Base-by-base conservation (phyloP, 192 early-diverging fungal species). In the Podila epigama region DNA sequence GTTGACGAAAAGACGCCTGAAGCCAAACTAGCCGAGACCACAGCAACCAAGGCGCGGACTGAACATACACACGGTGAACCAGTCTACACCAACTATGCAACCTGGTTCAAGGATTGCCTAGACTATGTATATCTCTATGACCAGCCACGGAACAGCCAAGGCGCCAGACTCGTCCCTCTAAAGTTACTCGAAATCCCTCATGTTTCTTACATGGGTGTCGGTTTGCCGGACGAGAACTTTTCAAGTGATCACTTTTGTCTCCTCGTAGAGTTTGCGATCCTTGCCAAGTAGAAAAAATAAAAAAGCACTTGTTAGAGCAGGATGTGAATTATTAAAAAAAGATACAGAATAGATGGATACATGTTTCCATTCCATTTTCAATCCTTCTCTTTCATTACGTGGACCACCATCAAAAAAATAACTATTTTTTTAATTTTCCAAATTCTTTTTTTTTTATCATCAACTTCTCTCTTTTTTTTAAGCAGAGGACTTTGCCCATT, bases 401-500 rank as follows among this genome's bases (percentile, higher is more conserved):
- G n/a, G n/a, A n/a, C n/a, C n/a, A n/a, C n/a, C 44, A 48, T 48
- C 44, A 48, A 18, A 48, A 22, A 48, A 22, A 48, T 48, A 18
- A 22, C 1, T 20, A 22, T 44, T 42, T 44, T 44, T 48, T 48
- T 22, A 22, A 22, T 48, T 22, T 22, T 48, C 25, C 44, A 18
- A 48, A 8, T 22, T 22, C 44, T 48, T 44, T 44, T 22, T 48
- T 48, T 15, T 48, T 48, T 48, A 5, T 5, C 18, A 34, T 50
- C 35, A 62, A 27, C 33, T 2, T 18, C n/a, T 41, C 27, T 63
- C 51, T 67, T 41, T 61, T 63, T 56, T 68, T 60, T 77, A 77
- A 59, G 73, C 73, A 57, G 73, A 77, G 35, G 73, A 77, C 85
- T 85, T 87, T 41, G 94, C 90, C 88, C 91, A 93, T 80, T 98